These are phyloP conservation scores for Zasmidium citrigriseum DNA, from an alignment of 2,329 filamentous ascomycete genomes.

Conservation along the genomic window DNA sequence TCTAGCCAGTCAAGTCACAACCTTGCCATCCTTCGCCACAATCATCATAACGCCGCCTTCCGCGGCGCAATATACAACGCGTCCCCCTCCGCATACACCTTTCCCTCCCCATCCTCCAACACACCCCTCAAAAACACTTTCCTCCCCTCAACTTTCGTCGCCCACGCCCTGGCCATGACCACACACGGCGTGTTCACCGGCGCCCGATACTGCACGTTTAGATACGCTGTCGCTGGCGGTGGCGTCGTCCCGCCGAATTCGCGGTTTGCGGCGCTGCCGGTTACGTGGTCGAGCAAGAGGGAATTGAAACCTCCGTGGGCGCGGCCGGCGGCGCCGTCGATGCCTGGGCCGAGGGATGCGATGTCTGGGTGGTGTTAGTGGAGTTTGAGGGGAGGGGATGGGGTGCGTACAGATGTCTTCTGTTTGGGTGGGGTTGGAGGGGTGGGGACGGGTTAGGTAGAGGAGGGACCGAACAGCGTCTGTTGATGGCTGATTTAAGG, in stretches of 20 bases:
- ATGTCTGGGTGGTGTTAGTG: constrained; percentile 15
- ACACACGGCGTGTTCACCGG: constrained; percentile 24
- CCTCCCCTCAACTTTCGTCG: constrained; percentile 11
- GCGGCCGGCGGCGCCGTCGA: constrained; percentile 26
- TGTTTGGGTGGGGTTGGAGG: constrained; percentile 12
- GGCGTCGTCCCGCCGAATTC: background rate
- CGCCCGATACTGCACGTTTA: constrained; percentile 27
- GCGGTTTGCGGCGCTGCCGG: constrained; percentile 12
- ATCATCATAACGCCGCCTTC: no score
- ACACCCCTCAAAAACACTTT: constrained; percentile 16
- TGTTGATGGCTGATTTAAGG: constrained; percentile 8
- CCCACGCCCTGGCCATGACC: constrained; percentile 23
- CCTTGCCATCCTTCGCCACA: no score
- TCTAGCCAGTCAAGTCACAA: no score
- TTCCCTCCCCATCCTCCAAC: constrained; percentile 23
- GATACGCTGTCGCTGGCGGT: constrained; percentile 25
- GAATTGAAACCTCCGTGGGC: constrained; percentile 27
- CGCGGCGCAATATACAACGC: constrained; percentile 22
- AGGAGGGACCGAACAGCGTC: constrained; percentile 20
- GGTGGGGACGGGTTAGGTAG: constrained; percentile 17
- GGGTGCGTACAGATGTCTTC: constrained; percentile 22
- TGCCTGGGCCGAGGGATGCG: constrained; percentile 20
- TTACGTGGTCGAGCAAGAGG: constrained; percentile 23
- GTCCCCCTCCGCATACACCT: constrained; percentile 19
- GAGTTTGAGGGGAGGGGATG: constrained; percentile 18